phyloP scores from a whole-genome alignment of 2,329 filamentous ascomycete genomes.

The Cercospora brassicicola region DNA sequence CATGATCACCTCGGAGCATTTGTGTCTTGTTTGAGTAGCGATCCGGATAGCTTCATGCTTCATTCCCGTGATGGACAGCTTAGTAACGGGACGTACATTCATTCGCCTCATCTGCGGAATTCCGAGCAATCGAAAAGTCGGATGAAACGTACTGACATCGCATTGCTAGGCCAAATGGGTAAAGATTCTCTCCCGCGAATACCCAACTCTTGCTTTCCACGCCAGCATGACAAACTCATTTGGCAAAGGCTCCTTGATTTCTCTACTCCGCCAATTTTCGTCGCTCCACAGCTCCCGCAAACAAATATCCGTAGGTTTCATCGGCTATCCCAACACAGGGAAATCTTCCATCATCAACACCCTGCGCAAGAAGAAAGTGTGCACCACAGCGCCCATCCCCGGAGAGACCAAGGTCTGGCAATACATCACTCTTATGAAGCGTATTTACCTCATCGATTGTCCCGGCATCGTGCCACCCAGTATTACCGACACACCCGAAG shows the following conservation, averaged over 20 bases:
- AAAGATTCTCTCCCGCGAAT: conserved; percentile 79
- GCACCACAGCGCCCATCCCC: conserved; percentile 88
- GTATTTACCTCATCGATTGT: conserved; percentile 93
- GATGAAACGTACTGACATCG: conserved; percentile 21
- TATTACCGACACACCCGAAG: conserved; percentile 76
- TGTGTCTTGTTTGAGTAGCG: conserved; percentile 98
- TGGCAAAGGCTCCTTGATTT: conserved; percentile 91
- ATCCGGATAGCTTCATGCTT: conserved; percentile 64
- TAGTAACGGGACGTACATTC: conserved; percentile 97
- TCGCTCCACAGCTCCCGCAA: conserved; percentile 85
- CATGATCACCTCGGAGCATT: conserved; percentile 66
- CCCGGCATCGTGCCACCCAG: conserved; percentile 94
- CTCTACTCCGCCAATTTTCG: conserved; percentile 88
- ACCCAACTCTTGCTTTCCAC: conserved; percentile 92
- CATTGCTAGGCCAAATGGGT: conserved; percentile 82
- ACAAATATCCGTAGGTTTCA: conserved; percentile 88
- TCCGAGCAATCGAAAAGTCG: not conserved
- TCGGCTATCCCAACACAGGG: conserved; percentile 89
- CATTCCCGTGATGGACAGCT: conserved; percentile 77
- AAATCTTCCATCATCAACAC: conserved; percentile 99
- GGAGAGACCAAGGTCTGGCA: conserved; percentile 99
- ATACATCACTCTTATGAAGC: conserved; percentile 92
- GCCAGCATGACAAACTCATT: conserved; percentile 94
- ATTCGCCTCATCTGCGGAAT: conserved; percentile 22
- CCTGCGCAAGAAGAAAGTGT: conserved; percentile 88